Percentiles rank a stretch among this genome's conserved stretches.
These are phyloP conservation scores for Maudiozyma pseudohumilis DNA, from an alignment of 805 yeast species.

Conservation along the genomic window DNA sequence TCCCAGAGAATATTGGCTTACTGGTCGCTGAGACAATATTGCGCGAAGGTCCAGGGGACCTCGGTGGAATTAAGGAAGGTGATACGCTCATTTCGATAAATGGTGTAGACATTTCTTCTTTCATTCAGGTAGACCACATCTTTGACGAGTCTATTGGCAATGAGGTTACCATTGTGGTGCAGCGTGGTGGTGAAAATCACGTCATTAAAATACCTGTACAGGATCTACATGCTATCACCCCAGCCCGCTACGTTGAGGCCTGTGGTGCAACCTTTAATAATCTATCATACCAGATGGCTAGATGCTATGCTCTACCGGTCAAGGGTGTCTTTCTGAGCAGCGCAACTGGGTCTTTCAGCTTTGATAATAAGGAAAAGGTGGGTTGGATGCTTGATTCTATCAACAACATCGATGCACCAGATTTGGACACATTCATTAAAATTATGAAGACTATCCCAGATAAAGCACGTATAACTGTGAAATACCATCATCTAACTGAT, in stretches of 20 bases:
- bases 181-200: slow-evolving; percentile 63
- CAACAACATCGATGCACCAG: slow-evolving; percentile 65
- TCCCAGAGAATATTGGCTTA: slow-evolving; percentile 70
- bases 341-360: slow-evolving; percentile 66
- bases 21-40: slow-evolving; percentile 73
- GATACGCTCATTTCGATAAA: slow-evolving; percentile 72
- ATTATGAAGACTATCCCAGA: slow-evolving; percentile 76
- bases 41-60: slow-evolving; percentile 78
- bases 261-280: slow-evolving; percentile 84
- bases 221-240: slow-evolving; percentile 74
- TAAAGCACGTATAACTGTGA: slow-evolving; percentile 54
- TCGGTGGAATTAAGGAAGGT: slow-evolving; percentile 61
- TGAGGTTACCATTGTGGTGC: slow-evolving; percentile 45
- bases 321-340: slow-evolving; percentile 73
- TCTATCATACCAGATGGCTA: slow-evolving; percentile 80
- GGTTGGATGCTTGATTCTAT: slow-evolving; percentile 80
- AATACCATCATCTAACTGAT: slow-evolving; percentile 71
- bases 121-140: slow-evolving; percentile 73
- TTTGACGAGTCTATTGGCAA: slow-evolving; percentile 63
- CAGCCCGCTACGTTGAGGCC: slow-evolving; percentile 68
- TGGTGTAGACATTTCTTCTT: slow-evolving; percentile 52
- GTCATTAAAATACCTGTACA: slow-evolving; percentile 47
- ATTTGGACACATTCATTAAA: slow-evolving; percentile 64
- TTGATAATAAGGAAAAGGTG: slow-evolving; percentile 45
- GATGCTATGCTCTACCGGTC: slow-evolving; percentile 74